Evolutionary conservation across 768 basidiomycete genomes (phyloP).

Genomic region (Mycena crocata): DNA sequence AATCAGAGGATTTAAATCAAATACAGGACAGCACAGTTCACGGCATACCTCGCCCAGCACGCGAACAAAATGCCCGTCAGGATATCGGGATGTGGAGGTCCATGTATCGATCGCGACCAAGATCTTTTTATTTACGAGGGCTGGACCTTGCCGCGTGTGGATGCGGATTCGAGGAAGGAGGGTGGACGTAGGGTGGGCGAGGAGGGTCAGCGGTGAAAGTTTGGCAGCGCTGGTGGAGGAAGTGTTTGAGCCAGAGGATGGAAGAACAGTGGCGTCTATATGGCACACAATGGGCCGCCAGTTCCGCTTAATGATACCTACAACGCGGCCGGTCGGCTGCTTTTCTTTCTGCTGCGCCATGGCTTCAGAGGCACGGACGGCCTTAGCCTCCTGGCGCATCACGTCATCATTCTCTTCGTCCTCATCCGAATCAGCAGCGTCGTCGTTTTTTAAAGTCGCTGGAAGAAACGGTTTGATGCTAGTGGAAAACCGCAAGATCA

Average conservation of each 20-base stretch:
- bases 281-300: conserved; percentile 98
- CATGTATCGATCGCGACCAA: conserved; percentile 95
- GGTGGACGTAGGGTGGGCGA: conserved; percentile 93
- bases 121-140: conserved; percentile 92
- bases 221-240: conserved; percentile 72
- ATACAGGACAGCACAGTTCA: not conserved
- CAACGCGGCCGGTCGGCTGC: conserved; percentile 92
- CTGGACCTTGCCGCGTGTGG: conserved; percentile 93
- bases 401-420: conserved; percentile 54
- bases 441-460: conserved; percentile 89
- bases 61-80: conserved; percentile 97
- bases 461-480: conserved; percentile 8
- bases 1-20: not conserved
- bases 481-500: conserved; percentile 3
- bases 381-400: conserved; percentile 55
- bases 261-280: conserved; percentile 89
- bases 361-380: conserved; percentile 48
- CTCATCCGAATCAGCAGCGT: conserved; percentile 77
- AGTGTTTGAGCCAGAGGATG: conserved; percentile 58
- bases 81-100: conserved; percentile 89
- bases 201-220: conserved; percentile 88
- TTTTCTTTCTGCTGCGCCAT: conserved; percentile 62
- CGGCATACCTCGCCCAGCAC: conserved; percentile 70
- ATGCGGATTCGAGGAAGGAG: conserved; percentile 93
- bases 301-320: conserved; percentile 94